Conservation (phyloP, 805 yeast species). For the Ogataea parapolymorpha region DNA sequence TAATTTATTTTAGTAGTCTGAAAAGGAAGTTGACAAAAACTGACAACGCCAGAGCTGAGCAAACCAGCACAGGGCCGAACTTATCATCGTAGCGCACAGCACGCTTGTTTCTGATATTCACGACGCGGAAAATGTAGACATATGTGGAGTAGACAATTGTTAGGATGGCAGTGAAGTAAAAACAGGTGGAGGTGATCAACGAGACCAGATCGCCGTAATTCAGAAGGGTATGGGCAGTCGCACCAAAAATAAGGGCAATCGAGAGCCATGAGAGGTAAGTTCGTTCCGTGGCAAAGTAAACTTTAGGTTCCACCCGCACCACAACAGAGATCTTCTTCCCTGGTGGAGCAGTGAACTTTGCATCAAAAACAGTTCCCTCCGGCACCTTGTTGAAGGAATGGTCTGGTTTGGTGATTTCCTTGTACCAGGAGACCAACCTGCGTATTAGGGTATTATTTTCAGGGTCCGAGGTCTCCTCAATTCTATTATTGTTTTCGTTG, state of each 20-base stretch:
- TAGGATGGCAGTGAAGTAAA: conserved; percentile 73
- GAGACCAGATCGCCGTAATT: conserved; percentile 79
- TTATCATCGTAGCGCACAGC: conserved; percentile 85
- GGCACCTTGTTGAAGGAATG: conserved; percentile 59
- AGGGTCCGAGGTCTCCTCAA: conserved; percentile 23
- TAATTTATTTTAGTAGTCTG: conserved; percentile 35
- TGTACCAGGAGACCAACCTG: conserved; percentile 16
- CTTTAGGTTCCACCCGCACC: conserved; percentile 96
- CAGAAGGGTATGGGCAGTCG: conserved; percentile 81
- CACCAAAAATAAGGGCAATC: conserved; percentile 81
- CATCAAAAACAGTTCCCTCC: conserved; percentile 59
- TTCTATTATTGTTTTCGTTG: conserved; percentile 28
- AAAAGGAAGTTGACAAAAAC: conserved; percentile 60
- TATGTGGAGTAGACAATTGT: conserved; percentile 71
- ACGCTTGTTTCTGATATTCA: conserved; percentile 75
- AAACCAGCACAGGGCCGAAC: conserved; percentile 81
- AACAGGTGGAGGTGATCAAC: conserved; percentile 79
- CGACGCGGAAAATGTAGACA: conserved; percentile 77
- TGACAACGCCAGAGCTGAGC: conserved; percentile 68
- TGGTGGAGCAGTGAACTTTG: conserved; percentile 66
- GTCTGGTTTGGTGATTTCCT: conserved; percentile 31
- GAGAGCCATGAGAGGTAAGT: conserved; percentile 93
- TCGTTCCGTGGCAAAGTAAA: conserved; percentile 97
- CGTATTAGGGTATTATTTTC: conserved; percentile 14
- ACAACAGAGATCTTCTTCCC: conserved; percentile 92